Base-by-base conservation (phyloP, 129 eudicot species). In the Cynara cardunculus region DNA sequence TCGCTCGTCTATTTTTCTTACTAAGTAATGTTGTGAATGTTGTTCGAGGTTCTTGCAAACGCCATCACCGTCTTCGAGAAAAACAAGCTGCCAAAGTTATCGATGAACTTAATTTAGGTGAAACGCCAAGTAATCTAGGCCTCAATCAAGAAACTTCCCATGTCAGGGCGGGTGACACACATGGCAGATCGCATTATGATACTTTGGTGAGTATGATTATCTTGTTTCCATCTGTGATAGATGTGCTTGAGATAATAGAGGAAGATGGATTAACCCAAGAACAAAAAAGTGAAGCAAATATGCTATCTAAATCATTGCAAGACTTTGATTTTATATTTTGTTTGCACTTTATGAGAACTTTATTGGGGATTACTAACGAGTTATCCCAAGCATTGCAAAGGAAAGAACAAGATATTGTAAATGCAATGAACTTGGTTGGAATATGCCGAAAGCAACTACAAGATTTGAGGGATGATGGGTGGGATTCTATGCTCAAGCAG, bases 41-140 rank as follows among this genome's bases (percentile, higher is more conserved):
- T 56, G 65, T 79, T 71, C 75, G 75, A 39, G 75, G 30, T 34
- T 35, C 75, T 24, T 66, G 39, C 46, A 78, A 67, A 22, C 44
- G 27, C 19, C 14, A 49, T 12, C 76, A 69, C 37, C 16, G 7
- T 69, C 74, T 80, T 31, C 39, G 5, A 53, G 81, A 77, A 14
- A 28, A 53, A 12, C 30, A 68, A 16, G 30, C 7, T 12, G 35
- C 30, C 30, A 59, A 62, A 26, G 37, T 62, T 28, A 25, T 62
- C 21, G 4, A 71, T 4, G 77, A 21, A 34, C 19, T 70, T 27
- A 16, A 4, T 18, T 21, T 12, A 7, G 70, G 70, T 70, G 83
- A 71, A 5, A 46, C 30, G 1, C 3, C 19, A 28, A 44, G 16
- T 24, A 71, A 76, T 21, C 61, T 13, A 49, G 71, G 77, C 59